Evolutionary conservation across 768 basidiomycete species (phyloP), one percentile per base, ranked within the genome.

Genomic region (Hygrophoropsis aurantiaca): DNA sequence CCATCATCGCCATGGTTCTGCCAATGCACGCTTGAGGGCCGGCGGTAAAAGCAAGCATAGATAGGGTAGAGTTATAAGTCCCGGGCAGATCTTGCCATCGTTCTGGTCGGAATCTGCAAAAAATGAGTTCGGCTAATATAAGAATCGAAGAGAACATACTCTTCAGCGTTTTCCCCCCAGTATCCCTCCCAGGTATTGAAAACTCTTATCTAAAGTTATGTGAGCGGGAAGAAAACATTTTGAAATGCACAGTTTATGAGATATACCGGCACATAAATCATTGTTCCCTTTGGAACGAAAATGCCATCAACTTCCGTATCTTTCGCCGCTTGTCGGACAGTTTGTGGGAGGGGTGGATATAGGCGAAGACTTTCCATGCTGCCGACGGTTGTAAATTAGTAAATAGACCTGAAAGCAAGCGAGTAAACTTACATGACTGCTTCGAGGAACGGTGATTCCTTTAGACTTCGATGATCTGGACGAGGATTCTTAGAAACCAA

Each of bases 101-200:
- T 11, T 60, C 60, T 1, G 78, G 79, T 24, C 60, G 67, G 58
- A 78, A 78, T 49, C 74, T 76, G n/a, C n/a, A n/a, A 38, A 21
- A 38, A 8, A n/a, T n/a, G 6, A 38, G 6, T 7, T 38, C 7
- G 9, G 20, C 16, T 38, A 38, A 8, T 16, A 38, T 38, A 9
- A n/a, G 8, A 18, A 30, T 19, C 23, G 42, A 30, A 30, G 33
- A 30, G 21, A 26, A 45, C 67, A 24, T 58, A 75, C 73, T 74
- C 71, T 53, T 76, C 74, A 2, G 77, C 77, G 47, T 80, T 74
- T 39, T 70, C 68, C 11, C 78, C 78, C 78, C 77, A 80, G 10
- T 75, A 50, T 11, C 62, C 68, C 43, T 72, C 73, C 68, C 72
- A 75, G 1, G 75, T 77, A 51, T 80, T 80, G 36, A 78, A 61